phyloP scores from a whole-genome alignment of 192 early-diverging fungal species.

The Podila horticola region DNA sequence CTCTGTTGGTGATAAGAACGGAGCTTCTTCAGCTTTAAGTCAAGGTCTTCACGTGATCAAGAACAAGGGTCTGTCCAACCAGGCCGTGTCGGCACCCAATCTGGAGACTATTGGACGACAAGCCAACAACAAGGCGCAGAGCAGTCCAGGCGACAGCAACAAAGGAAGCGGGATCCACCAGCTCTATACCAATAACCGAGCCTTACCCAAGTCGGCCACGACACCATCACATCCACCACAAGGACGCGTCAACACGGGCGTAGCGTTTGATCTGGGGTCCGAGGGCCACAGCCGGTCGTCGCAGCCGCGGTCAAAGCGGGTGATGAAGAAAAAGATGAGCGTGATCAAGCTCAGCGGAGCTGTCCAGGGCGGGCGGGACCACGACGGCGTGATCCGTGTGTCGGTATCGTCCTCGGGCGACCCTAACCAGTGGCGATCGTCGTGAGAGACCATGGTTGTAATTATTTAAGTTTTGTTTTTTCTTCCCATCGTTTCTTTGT shows the following conservation, averaged over 20 bases:
- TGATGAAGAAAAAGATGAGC: slow-evolving; percentile 13
- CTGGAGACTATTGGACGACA: slow-evolving; percentile 2
- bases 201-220: neutral
- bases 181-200: neutral
- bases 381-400: slow-evolving; percentile 22
- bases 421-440: slow-evolving; percentile 21
- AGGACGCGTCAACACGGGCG: neutral
- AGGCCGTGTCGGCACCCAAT: slow-evolving; percentile 1
- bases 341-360: slow-evolving; percentile 6
- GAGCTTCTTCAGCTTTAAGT: neutral
- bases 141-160: neutral
- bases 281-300: neutral
- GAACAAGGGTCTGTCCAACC: slow-evolving; percentile 6
- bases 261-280: neutral
- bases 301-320: slow-evolving; percentile 7
- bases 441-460: neutral
- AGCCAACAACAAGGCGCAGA: neutral
- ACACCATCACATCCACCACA: neutral
- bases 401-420: slow-evolving; percentile 5
- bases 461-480: neutral
- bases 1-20: neutral
- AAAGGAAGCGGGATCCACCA: neutral
- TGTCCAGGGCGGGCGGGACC: slow-evolving; percentile 26
- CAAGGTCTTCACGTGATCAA: neutral
- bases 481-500: too few species aligned